Conservation (phyloP, 2,329 filamentous ascomycete genomes). For the Exophiala mesophila region DNA sequence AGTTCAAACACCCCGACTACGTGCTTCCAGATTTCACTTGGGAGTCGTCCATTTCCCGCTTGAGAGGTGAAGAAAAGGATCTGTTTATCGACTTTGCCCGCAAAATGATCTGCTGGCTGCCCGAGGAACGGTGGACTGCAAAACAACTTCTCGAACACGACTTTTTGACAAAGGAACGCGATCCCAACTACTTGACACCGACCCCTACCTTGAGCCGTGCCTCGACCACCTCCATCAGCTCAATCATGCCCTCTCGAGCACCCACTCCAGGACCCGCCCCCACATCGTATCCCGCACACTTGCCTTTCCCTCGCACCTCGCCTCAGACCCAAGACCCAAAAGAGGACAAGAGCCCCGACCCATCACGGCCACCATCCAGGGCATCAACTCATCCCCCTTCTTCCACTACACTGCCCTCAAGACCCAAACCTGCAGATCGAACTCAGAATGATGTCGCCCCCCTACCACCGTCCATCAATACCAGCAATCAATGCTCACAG, state of each 20-base stretch:
- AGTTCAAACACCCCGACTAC: conserved; percentile 24
- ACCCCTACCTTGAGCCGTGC: conserved; percentile 17
- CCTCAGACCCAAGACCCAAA: background rate
- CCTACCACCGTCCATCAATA: background rate
- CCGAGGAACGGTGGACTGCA: conserved; percentile 34
- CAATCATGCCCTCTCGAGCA: conserved; percentile 13
- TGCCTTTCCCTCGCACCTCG: background rate
- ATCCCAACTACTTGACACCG: conserved; percentile 8
- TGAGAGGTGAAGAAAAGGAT: conserved; percentile 31
- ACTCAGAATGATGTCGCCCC: background rate
- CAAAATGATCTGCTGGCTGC: conserved; percentile 35
- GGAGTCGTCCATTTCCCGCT: conserved; percentile 20
- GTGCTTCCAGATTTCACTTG: conserved; percentile 18
- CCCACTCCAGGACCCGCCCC: conserved; percentile 13
- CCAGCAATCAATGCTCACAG: background rate
- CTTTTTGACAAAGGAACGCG: conserved; percentile 30
- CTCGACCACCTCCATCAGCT: conserved; percentile 17
- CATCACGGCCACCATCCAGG: background rate
- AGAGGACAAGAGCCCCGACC: conserved; percentile 1
- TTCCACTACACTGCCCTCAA: background rate
- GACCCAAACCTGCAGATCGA: background rate
- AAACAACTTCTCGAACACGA: conserved; percentile 34
- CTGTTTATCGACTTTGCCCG: conserved; percentile 32
- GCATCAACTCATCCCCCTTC: background rate
- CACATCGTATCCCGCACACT: conserved; percentile 2